phyloP scores from a whole-genome alignment of 2,329 filamentous ascomycete species.

The Dendrostoma leiphaemia region DNA sequence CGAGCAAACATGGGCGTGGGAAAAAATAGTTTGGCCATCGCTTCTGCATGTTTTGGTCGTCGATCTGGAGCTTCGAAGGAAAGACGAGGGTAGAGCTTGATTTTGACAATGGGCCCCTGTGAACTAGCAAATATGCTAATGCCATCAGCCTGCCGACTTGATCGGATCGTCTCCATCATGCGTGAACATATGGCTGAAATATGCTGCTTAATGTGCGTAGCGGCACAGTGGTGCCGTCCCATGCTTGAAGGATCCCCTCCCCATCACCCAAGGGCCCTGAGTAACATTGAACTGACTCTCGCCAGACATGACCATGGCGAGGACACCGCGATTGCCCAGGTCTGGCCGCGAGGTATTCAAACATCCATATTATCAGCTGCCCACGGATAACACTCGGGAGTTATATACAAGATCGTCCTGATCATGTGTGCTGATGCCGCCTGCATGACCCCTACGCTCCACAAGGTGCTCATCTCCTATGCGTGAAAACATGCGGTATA shows the following conservation, averaged over 20 bases:
- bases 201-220: too few species aligned
- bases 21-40: conserved; percentile 1
- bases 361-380: conserved; percentile 13
- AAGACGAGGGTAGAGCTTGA: neutral
- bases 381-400: neutral
- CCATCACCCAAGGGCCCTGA: neutral
- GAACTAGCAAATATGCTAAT: neutral
- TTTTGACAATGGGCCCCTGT: neutral
- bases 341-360: conserved; percentile 5
- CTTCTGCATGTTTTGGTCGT: conserved; percentile 4
- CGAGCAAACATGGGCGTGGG: conserved; percentile 9
- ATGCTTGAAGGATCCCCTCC: too few species aligned
- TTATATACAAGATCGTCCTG: conserved; percentile 7
- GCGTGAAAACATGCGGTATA: too few species aligned
- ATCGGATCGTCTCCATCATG: neutral
- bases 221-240: too few species aligned
- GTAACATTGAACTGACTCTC: neutral
- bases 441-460: neutral
- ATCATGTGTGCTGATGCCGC: neutral
- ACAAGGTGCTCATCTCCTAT: neutral
- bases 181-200: too few species aligned
- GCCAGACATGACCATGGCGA: too few species aligned
- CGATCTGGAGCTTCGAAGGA: neutral
- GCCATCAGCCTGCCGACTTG: neutral
- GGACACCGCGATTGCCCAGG: neutral